Base-by-base conservation (phyloP, 352 stramenopile species). In the Globisporangium recalcitrans region DNA sequence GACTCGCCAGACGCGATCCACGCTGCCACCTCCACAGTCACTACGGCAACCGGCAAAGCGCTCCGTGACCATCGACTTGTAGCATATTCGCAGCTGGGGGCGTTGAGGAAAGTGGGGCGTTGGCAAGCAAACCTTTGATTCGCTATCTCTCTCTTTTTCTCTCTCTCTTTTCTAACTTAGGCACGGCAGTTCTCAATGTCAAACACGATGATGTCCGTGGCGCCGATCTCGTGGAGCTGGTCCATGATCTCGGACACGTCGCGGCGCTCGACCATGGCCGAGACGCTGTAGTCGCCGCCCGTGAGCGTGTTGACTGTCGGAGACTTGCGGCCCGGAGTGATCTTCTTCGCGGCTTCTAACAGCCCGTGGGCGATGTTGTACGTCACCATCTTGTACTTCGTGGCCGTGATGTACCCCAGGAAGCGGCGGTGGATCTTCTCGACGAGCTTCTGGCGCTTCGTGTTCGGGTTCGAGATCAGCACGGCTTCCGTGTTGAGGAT, bases 331-430 rank as follows among this genome's bases (percentile, higher is more conserved):
- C 96, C 97, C 1, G 95, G 96, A 48, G 96, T 98, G 62, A 99
- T 94, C 61, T 70, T 62, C 29, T 88, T 88, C 8, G 95, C 93
- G 44, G 74, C 61, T 8, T 95, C 73, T 22, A 99, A 72, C 65
- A 96, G 87, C 14, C 96, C 84, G 62, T 90, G 80, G 62, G 75
- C 70, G 67, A 99, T 88, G 74, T 99, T 99, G 86, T 99, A 99
- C 62, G 95, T 93, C 53, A 99, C 86, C 96, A 99, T 98, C 46
- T 96, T 83, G 80, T 98, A 98, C 75, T 98, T 98, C 64, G 82
- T 97, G 11, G 95, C 94, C n/a, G 95, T 97, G 62, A 98, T 95
- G 77, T 96, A 99, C 46, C 97, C 97, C 55, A 98, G 72, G 60
- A 99, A 97, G 48, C 97, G 92, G 69, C 97, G 88, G 70, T 93